Evolutionary conservation across 495 filamentous ascomycete genomes (phyloP).

Genomic region (Lepidopterella palustris): DNA sequence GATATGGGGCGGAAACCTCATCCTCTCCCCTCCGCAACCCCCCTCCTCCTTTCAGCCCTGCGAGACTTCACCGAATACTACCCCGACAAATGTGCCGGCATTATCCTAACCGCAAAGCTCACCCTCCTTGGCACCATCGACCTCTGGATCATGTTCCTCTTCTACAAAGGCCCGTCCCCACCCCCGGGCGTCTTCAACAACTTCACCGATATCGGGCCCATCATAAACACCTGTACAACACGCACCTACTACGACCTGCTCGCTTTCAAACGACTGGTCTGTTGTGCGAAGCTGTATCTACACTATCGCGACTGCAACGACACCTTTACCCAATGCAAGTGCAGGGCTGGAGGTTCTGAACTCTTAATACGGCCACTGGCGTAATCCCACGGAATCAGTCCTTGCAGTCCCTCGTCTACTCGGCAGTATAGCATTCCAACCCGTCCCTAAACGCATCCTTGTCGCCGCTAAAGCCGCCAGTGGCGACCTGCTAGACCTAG

Average conservation of each 20-base stretch:
- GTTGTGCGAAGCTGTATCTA: conserved; percentile 41
- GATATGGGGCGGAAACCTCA: conserved; percentile 21
- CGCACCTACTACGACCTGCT: conserved; percentile 49
- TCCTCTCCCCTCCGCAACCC: conserved; percentile 14
- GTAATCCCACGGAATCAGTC: conserved; percentile 36
- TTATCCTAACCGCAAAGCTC: conserved; percentile 45
- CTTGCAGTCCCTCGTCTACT: conserved; percentile 44
- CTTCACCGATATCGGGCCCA: conserved; percentile 47
- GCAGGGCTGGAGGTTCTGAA: conserved; percentile 41
- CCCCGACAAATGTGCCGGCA: conserved; percentile 19
- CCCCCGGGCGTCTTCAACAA: conserved; percentile 50
- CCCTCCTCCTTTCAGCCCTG: conserved; percentile 12
- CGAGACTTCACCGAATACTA: conserved; percentile 26
- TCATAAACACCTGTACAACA: conserved; percentile 46
- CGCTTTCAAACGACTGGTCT: conserved; percentile 23
- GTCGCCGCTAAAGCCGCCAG: conserved; percentile 44
- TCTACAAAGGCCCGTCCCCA: conserved; percentile 54
- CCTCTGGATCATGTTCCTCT: conserved; percentile 57
- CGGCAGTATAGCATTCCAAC: conserved; percentile 51
- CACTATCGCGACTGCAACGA: conserved; percentile 52
- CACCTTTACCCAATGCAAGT: conserved; percentile 44
- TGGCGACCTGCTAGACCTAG: conserved; percentile 49
- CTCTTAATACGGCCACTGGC: conserved; percentile 48
- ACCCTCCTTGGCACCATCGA: conserved; percentile 40
- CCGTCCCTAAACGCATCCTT: conserved; percentile 47